Evolutionary conservation across 345 rosid species (phyloP), one percentile per base, ranked within the genome.

Genomic region (Acer yangbiense): DNA sequence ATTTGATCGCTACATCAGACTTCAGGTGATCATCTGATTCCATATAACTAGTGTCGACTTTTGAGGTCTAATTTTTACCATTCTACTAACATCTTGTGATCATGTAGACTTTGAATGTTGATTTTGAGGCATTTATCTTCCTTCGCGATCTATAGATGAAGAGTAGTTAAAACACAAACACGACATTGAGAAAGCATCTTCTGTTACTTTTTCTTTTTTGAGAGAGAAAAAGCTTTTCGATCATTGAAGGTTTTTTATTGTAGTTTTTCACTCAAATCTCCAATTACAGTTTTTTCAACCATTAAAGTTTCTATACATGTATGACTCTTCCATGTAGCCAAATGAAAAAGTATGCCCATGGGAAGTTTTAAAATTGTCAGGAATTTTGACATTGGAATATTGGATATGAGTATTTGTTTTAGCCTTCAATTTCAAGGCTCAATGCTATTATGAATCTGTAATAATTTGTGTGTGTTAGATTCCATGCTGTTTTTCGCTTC

Each of bases 1-100:
- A 63, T 77, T 91, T 57, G 90, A 91, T 72, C 87, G 82, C 29
- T 90, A 85, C 43, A 75, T 88, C 29, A 86, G 81, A 82, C 54
- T 87, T 74, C 92, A 91, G 91, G 97, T 93, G 83, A 46, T 50
- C 29, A 55, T 29, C 25, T 8, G 60, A 54, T 85, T 58, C 75
- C 76, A 43, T 25, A 27, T 20, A 65, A 21, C n/a, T 54, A 54
- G 6, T 54, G 58, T 54, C n/a, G 2, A 6, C 62, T 57, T 9
- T 14, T 77, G 21, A 17, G 60, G 35, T 25, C 7, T 23, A 57
- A 32, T 44, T 9, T 46, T 65, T 55, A 21, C 55, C 55, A 12
- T 61, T 14, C 21, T 46, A 8, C 18, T 2, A 50, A 2, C 16
- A 44, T 69, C 61, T 69, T 69, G 10, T 44, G 72, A 68, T 16